phyloP scores from a whole-genome alignment of 2,329 filamentous ascomycete genomes.

The Talaromyces piceae region DNA sequence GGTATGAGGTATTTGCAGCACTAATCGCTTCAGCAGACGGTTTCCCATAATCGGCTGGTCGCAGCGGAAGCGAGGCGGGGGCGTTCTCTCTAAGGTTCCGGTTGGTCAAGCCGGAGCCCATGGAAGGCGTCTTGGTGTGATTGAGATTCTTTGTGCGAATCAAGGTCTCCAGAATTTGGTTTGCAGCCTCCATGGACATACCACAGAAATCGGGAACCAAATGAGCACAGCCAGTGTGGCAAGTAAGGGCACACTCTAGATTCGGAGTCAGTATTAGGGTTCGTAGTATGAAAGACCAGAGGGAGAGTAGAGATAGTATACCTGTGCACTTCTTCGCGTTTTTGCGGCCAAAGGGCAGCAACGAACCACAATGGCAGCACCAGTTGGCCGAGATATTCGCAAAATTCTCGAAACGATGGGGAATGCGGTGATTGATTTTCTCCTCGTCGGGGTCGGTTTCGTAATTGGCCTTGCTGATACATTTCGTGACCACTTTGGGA shows the following conservation, averaged over 20 bases:
- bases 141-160: slow-evolving; percentile 61
- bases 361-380: slow-evolving; percentile 98
- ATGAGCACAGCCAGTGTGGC: slow-evolving; percentile 85
- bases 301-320: slow-evolving; percentile 31
- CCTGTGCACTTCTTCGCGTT: slow-evolving; percentile 87
- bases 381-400: slow-evolving; percentile 97
- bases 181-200: slow-evolving; percentile 97
- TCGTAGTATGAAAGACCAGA: not conserved
- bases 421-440: slow-evolving; percentile 99
- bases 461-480: slow-evolving; percentile 98
- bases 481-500: slow-evolving; percentile 93
- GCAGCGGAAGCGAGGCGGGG: slow-evolving; percentile 24
- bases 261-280: slow-evolving; percentile 7
- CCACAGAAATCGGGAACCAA: slow-evolving; percentile 97
- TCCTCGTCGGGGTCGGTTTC: slow-evolving; percentile 98
- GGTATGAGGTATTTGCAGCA: slow-evolving; percentile 36
- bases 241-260: slow-evolving; percentile 81
- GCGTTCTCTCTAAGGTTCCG: slow-evolving; percentile 56
- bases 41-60: slow-evolving; percentile 32
- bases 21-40: slow-evolving; percentile 35
- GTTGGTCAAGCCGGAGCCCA: slow-evolving; percentile 47
- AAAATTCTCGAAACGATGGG: slow-evolving; percentile 93
- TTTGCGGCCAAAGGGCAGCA: slow-evolving; percentile 89
- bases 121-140: slow-evolving; percentile 48
- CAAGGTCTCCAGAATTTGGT: slow-evolving; percentile 84